Percentiles rank a stretch among this genome's conserved stretches.
These are phyloP conservation scores for Alternaria sp. DNA, from an alignment of 2,329 filamentous ascomycete species.

Conservation along the genomic window DNA sequence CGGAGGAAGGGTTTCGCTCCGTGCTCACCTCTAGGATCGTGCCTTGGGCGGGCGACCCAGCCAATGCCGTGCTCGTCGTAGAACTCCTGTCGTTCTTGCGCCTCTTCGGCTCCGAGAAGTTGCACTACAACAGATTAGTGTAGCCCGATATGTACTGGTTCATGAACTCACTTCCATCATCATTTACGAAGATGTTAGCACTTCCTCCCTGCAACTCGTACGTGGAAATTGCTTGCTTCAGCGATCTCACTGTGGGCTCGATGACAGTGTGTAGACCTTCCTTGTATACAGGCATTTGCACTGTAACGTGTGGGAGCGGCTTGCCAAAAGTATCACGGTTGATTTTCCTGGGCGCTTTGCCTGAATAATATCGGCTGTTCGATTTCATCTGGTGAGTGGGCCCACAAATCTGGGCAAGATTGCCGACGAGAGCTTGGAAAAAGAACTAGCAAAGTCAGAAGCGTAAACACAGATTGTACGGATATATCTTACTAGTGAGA, in stretches of 20 bases:
- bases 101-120: slow-evolving; percentile 60
- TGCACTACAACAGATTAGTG: slow-evolving; percentile 55
- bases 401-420: slow-evolving; percentile 69
- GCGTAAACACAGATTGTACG: background rate
- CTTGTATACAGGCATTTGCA: slow-evolving; percentile 90
- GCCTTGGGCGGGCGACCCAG: slow-evolving; percentile 59
- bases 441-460: slow-evolving; percentile 36
- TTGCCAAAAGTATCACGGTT: slow-evolving; percentile 61
- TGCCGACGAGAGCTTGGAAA: slow-evolving; percentile 36
- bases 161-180: slow-evolving; percentile 62
- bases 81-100: slow-evolving; percentile 56
- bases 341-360: slow-evolving; percentile 58
- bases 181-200: slow-evolving; percentile 73
- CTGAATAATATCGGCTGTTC: slow-evolving; percentile 86
- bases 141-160: background rate
- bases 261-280: slow-evolving; percentile 80
- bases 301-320: slow-evolving; percentile 71
- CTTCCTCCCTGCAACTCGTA: slow-evolving; percentile 67
- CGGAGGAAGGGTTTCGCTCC: slow-evolving; percentile 35
- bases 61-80: slow-evolving; percentile 61
- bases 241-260: slow-evolving; percentile 76
- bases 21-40: slow-evolving; percentile 39
- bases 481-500: slow-evolving; percentile 56
- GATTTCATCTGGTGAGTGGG: slow-evolving; percentile 74
- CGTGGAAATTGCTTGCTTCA: slow-evolving; percentile 70